Evolutionary conservation across 2,329 filamentous ascomycete species (phyloP).

Genomic region (Epichloe uncinata): DNA sequence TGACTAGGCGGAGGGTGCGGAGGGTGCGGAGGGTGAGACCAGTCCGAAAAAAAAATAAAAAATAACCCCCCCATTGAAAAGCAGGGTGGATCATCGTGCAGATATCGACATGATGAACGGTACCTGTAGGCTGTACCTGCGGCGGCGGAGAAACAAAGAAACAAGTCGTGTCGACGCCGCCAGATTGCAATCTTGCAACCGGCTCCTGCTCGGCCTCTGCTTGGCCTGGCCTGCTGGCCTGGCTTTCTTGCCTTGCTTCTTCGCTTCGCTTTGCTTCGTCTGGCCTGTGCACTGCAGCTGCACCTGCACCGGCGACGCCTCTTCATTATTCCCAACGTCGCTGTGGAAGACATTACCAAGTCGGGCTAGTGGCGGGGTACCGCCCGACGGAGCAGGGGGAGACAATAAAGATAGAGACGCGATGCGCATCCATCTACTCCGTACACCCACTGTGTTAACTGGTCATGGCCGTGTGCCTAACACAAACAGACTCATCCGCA

Average conservation of each 20-base stretch:
- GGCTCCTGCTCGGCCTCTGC: too few relatives aligned
- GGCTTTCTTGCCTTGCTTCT: not conserved
- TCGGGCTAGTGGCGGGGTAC: slow-evolving; percentile 6
- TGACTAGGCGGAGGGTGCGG: slow-evolving; percentile 7
- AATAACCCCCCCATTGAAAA: not conserved
- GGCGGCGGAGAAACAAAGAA: slow-evolving; percentile 13
- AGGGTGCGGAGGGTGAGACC: slow-evolving; percentile 13
- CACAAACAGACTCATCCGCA: not conserved
- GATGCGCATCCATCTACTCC: not conserved
- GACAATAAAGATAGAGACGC: slow-evolving; percentile 6
- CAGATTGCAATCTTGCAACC: not conserved
- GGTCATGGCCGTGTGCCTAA: not conserved
- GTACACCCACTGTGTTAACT: not conserved
- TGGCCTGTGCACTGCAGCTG: slow-evolving; percentile 4
- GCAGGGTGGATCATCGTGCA: slow-evolving; percentile 16
- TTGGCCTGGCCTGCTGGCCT: too few relatives aligned
- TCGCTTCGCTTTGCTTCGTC: slow-evolving; percentile 5
- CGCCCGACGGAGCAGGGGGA: not conserved
- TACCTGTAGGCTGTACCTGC: slow-evolving; percentile 18
- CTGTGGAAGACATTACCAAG: slow-evolving; percentile 1
- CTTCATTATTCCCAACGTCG: not conserved
- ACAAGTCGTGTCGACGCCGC: slow-evolving; percentile 6
- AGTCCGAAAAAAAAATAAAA: not conserved
- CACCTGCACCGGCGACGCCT: slow-evolving; percentile 4
- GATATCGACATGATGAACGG: slow-evolving; percentile 15